Conservation (phyloP, 1,284 basidiomycete genomes). For the Flammula alnicola region DNA sequence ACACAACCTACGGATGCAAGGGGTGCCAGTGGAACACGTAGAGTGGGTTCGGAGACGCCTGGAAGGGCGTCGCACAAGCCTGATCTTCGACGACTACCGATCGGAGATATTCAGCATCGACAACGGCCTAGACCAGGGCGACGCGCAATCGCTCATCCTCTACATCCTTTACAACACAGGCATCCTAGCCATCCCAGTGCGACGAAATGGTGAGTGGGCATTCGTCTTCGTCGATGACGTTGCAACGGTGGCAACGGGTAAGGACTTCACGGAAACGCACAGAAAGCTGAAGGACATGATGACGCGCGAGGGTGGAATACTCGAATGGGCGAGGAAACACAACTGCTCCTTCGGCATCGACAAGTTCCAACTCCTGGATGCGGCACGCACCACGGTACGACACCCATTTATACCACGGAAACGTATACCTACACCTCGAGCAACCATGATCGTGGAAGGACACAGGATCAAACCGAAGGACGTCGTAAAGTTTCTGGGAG, state of each 20-base stretch:
- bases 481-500: constrained; percentile 17
- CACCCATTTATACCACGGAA: no score
- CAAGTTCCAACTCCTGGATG: no score
- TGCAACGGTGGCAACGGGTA: background rate
- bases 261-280: constrained; percentile 1
- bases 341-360: no score
- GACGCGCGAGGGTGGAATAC: no score
- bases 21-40: no score
- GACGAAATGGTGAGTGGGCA: constrained; percentile 10
- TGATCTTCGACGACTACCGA: constrained; percentile 10
- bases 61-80: constrained; percentile 22
- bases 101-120: constrained; percentile 5
- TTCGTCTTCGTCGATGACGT: constrained; percentile 6
- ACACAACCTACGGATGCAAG: constrained; percentile 35
- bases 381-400: no score
- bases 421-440: no score
- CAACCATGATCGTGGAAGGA: constrained; percentile 8
- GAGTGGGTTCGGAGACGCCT: background rate
- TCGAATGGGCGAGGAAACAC: no score
- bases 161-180: constrained; percentile 39
- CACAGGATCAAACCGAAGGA: constrained; percentile 11
- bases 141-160: constrained; percentile 34
- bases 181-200: constrained; percentile 24
- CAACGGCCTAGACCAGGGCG: constrained; percentile 18
- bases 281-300: background rate